A percentile compares a stretch with the other conserved stretches of the same genome.
Evolutionary conservation across 1,139 yeast genomes (phyloP).

Genomic region (Magnusiomyces paraingens): DNA sequence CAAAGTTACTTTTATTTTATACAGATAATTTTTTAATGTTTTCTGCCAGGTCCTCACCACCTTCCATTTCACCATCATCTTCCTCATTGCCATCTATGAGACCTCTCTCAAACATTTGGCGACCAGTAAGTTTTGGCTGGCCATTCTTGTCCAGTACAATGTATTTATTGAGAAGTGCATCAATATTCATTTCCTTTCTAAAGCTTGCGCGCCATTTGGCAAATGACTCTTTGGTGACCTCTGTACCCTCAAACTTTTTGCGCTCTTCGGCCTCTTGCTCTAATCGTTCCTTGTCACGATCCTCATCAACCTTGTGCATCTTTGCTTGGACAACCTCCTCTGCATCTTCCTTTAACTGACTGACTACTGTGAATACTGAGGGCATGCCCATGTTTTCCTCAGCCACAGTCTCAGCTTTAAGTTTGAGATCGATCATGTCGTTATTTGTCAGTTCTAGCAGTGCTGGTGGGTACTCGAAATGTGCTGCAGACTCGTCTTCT

Average conservation of each 20-base stretch:
- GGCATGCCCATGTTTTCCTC: constrained; percentile 79
- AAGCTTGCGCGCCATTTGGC: constrained; percentile 62
- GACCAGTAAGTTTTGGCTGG: constrained; percentile 60
- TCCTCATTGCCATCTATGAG: constrained; percentile 61
- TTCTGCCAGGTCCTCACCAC: constrained; percentile 12
- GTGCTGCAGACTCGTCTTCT: constrained; percentile 12
- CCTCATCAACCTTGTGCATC: constrained; percentile 48
- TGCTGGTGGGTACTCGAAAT: constrained; percentile 13
- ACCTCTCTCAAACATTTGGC: constrained; percentile 84
- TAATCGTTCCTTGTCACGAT: constrained; percentile 50
- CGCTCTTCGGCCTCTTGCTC: constrained; percentile 67
- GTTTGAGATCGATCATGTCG: constrained; percentile 41
- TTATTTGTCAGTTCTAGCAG: constrained; percentile 22
- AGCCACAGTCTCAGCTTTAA: constrained; percentile 44
- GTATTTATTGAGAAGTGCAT: constrained; percentile 34
- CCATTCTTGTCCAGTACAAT: constrained; percentile 60
- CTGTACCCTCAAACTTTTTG: constrained; percentile 66
- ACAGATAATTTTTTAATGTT: constrained; percentile 9
- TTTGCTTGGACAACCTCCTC: constrained; percentile 58
- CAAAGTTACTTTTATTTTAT: neutral
- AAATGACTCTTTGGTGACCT: constrained; percentile 69
- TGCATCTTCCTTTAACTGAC: constrained; percentile 71
- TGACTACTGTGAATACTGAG: constrained; percentile 70
- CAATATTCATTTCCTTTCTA: constrained; percentile 47
- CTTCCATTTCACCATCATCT: constrained; percentile 34